Base-by-base conservation (phyloP, 1,284 basidiomycete species). In the Microbotryum intermedium region DNA sequence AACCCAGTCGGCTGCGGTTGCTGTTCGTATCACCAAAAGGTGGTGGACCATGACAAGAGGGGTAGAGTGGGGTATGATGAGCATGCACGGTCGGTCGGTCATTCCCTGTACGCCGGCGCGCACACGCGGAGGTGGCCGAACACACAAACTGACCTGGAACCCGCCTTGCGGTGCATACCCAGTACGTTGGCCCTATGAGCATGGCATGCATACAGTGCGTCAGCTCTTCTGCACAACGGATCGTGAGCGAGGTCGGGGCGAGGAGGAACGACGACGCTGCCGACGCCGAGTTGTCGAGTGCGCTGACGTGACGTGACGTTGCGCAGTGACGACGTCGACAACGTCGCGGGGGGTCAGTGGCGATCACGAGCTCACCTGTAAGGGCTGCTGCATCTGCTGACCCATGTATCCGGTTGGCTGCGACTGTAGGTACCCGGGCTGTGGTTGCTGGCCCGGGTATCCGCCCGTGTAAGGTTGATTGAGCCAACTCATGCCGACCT, bases 391-490 rank as follows among this genome's bases (percentile, higher is more conserved):
- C 34, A 39, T 39, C 34, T 11, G 64, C 18, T 73, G 74, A 57
- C 69, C 67, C 59, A 74, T 74, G 65, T 78, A 84, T 55, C 85
- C 83, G 2, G 76, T 77, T 21, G 66, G 72, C 56, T 76, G 75
- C 4, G 70, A 55, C 68, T 74, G 70, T 25, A 76, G 55, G 6
- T 79, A 79, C 57, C 75, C 74, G 58, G 71, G 72, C 58, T 77
- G 76, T 21, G 77, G 76, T 71, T 76, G 71, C 29, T 60, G 63
- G 48, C 54, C 54, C 21, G 57, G 59, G 25, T 67, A 62, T 16
- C 60, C 61, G 29, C 65, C 65, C 26, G 55, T 46, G 51, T 67
- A 66, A 18, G 62, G 65, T 47, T 60, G 58, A 48, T 53, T 63
- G 49, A 60, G 47, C 58, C 59, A 63, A 21, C 42, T 50, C 64